phyloP scores from a whole-genome alignment of 768 basidiomycete species.

The Phlebiopsis flavidoalba region DNA sequence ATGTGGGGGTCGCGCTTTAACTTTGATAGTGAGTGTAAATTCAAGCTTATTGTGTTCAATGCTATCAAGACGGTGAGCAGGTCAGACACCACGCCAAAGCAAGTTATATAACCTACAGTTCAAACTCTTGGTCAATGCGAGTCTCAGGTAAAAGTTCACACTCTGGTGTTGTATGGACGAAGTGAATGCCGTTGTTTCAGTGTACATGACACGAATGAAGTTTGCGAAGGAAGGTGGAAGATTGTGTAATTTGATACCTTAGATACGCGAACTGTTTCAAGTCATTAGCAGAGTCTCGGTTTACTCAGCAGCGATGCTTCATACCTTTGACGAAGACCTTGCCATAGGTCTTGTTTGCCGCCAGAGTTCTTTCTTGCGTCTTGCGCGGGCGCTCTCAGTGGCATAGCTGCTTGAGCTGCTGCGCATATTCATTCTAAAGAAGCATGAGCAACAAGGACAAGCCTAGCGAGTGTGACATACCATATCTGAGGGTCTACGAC shows the following conservation, averaged over 20 bases:
- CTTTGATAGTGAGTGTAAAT: conserved; percentile 85
- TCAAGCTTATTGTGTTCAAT: conserved; percentile 94
- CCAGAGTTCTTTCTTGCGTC: conserved; percentile 67
- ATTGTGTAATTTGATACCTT: conserved; percentile 64
- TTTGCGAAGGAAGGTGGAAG: conserved; percentile 76
- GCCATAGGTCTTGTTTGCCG: conserved; percentile 73
- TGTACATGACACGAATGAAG: conserved; percentile 76
- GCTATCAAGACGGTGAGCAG: conserved; percentile 31
- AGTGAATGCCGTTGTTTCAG: conserved; percentile 97
- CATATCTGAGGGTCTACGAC: conserved; percentile 94
- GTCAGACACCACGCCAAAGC: background rate
- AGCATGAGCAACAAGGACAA: background rate
- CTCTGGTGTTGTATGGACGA: conserved; percentile 87
- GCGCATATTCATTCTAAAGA: conserved; percentile 84
- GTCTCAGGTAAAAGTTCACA: conserved; percentile 52
- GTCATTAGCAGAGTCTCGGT: conserved; percentile 10
- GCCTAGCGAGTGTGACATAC: conserved; percentile 36
- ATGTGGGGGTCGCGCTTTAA: conserved; percentile 87
- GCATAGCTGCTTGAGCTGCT: conserved; percentile 80
- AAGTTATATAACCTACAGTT: conserved; percentile 53
- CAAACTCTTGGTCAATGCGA: conserved; percentile 84
- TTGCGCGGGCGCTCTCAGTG: too few relatives aligned
- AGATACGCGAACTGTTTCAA: conserved; percentile 59
- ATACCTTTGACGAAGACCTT: conserved; percentile 93
- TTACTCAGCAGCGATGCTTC: conserved; percentile 14